Evolutionary conservation across 352 stramenopile genomes (phyloP).

Genomic region (Phytopythium litorale): DNA sequence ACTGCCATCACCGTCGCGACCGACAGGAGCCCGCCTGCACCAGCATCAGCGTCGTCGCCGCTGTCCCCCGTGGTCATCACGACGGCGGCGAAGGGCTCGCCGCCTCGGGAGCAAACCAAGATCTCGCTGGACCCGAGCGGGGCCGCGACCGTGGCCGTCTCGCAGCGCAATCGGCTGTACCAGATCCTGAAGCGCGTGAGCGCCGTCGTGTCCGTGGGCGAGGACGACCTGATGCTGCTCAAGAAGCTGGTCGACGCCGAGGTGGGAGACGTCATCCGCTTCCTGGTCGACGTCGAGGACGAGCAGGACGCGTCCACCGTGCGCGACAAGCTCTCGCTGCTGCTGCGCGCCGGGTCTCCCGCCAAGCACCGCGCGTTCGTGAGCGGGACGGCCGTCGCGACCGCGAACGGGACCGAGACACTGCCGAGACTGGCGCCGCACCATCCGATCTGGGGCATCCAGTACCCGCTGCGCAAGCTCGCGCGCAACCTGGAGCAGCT

Average conservation of each 20-base stretch:
- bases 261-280: constrained; percentile 63
- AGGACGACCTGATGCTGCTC: constrained; percentile 59
- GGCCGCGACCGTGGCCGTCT: constrained; percentile 35
- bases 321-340: constrained; percentile 25
- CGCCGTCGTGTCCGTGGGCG: constrained; percentile 32
- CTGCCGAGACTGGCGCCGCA: constrained; percentile 16
- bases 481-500: constrained; percentile 59
- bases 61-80: background rate
- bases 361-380: constrained; percentile 41
- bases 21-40: background rate
- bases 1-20: no score
- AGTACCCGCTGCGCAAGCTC: constrained; percentile 71
- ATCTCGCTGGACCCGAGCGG: constrained; percentile 45
- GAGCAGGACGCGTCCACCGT: constrained; percentile 27
- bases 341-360: constrained; percentile 51
- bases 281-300: constrained; percentile 45
- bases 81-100: constrained; percentile 11
- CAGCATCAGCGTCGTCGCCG: background rate
- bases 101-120: constrained; percentile 42
- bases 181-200: constrained; percentile 60
- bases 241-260: constrained; percentile 76
- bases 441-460: constrained; percentile 54
- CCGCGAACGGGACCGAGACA: constrained; percentile 3
- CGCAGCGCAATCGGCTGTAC: constrained; percentile 55
- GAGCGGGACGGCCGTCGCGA: background rate